Evolutionary conservation across 352 stramenopile genomes (phyloP), one percentile per base, ranked within the genome.

Genomic region (Phytopythium mirpurense): DNA sequence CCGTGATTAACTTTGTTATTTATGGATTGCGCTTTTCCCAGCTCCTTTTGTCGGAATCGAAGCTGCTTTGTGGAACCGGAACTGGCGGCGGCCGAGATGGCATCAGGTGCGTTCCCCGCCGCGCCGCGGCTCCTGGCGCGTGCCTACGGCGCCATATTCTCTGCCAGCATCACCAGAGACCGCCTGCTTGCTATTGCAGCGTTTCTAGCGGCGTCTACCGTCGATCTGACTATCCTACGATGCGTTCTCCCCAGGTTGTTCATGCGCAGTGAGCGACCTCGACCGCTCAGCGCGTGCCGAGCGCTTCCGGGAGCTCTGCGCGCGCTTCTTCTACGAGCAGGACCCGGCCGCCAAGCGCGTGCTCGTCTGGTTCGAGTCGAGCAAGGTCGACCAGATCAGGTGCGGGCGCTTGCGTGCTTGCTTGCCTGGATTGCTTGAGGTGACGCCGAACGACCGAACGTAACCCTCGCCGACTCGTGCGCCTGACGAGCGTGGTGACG

Each of bases 341-440:
- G 75, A 88, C 51, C 56, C 60, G 7, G 31, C 57, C 35, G 77
- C 82, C 35, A 83, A 87, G 64, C 75, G 74, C 42, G 74, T 90
- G 44, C 56, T 92, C 44, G 73, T 86, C 48, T 71, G 70, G 57
- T 90, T 90, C 51, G 82, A 90, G 58, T 67, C 62, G 34, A 59
- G 57, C 45, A 83, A 74, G 66, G 66, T 81, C 49, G 79, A 90
- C 42, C 71, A 86, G 52, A 75, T 89, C 51, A 77, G 70, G 81
- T 88, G 36, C 37, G 50, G 16, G 11, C 8, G 7, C 9, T 11
- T 24, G 6, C 29, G 3, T 32, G 11, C 18, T 26, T 10, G 18
- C 19, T 14, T 16, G 3, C 26, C 16, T 10, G 0, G 27, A 0
- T 23, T 18, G 19, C 9, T 35, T 14, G n/a, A 19, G n/a, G 5